A percentile compares a stretch with the other conserved stretches of the same genome.
Conservation (phyloP, 106 monocot genomes). For the Gastrodia elata region DNA sequence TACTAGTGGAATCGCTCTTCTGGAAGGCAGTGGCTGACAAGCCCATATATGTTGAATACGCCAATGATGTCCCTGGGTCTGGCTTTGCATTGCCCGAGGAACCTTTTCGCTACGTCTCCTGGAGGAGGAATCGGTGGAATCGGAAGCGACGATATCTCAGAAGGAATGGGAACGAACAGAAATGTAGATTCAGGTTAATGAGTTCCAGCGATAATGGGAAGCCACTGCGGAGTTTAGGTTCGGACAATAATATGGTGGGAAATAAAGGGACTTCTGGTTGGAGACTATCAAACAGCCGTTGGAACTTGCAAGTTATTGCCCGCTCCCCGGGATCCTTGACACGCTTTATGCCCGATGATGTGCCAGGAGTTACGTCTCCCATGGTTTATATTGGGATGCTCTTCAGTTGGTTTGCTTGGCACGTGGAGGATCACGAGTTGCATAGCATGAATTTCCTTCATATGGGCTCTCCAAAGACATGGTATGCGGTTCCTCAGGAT, state of each 20-base stretch:
- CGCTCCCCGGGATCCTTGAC: slow-evolving; percentile 80
- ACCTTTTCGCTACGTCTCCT: slow-evolving; percentile 10
- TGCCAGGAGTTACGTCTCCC: slow-evolving; percentile 89
- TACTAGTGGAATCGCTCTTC: slow-evolving; percentile 65
- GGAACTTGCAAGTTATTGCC: slow-evolving; percentile 93
- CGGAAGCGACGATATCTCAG: slow-evolving; percentile 17
- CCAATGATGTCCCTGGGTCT: slow-evolving; percentile 95
- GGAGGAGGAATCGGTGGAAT: slow-evolving; percentile 21
- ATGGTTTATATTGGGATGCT: slow-evolving; percentile 98
- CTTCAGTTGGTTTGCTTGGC: slow-evolving; percentile 99
- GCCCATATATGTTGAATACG: slow-evolving; percentile 84
- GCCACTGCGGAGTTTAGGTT: not conserved
- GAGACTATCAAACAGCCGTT: slow-evolving; percentile 79
- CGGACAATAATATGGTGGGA: slow-evolving; percentile 2
- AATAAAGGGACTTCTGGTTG: slow-evolving; percentile 41
- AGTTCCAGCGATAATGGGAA: not conserved
- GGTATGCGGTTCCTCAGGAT: slow-evolving; percentile 86
- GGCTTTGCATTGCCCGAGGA: slow-evolving; percentile 52
- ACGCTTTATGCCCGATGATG: slow-evolving; percentile 91
- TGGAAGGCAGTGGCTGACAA: slow-evolving; percentile 72
- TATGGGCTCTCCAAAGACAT: slow-evolving; percentile 83
- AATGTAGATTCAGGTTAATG: not conserved
- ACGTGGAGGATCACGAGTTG: slow-evolving; percentile 96
- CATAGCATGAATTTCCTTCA: slow-evolving; percentile 97
- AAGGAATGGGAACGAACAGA: slow-evolving; percentile 6